Evolutionary conservation across 2,329 filamentous ascomycete genomes (phyloP), one percentile per base, ranked within the genome.

Genomic region (Sordariomycetes sp.): DNA sequence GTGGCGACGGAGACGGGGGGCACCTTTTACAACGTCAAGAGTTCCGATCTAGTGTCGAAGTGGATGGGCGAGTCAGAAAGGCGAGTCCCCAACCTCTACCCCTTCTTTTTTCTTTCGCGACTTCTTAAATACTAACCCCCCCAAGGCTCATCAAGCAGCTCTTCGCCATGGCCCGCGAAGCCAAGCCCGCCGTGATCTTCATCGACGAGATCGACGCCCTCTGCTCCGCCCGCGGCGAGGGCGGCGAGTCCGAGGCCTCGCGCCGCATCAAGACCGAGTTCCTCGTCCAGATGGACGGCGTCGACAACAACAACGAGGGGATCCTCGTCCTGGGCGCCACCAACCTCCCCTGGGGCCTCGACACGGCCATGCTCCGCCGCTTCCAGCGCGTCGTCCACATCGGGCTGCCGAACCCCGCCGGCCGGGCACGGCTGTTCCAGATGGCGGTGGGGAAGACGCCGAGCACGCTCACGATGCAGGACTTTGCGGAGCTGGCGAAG

Each of bases 61-160:
- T 99, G 94, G 94, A 99, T 99, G 94, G 94, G 94, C 75, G 94
- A 99, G 73, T 95, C 89, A 77, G 94, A 99, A 82, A 84, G 90
- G 89, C 95, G 75, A 60, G 68, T 35, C 39, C 54, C 20, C 22
- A 61, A 63, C 34, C 64, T 55, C 7, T 15, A 10, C 34, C 8
- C 25, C 62, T 64, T 34, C 64, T 56, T 5, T 10, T 6, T 22
- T 6, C 20, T 17, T 34, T 17, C 10, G 51, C 6, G 34, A 53
- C 28, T n/a, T n/a, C n/a, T n/a, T n/a, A n/a, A 10, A 22, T 52
- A 65, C 32, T 70, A 61, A 69, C 60, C 42, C 61, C 17, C 20
- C 5, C 53, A 65, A 95, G 90, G 66, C 80, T 99, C 64, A 94
- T 99, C 58, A 97, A 97, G 68, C 88, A 95, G 62, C 81, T 99